A percentile compares a stretch with the other conserved stretches of the same genome.
Evolutionary conservation across 345 rosid genomes (phyloP).

Genomic region (Mallotus nudiflorus): DNA sequence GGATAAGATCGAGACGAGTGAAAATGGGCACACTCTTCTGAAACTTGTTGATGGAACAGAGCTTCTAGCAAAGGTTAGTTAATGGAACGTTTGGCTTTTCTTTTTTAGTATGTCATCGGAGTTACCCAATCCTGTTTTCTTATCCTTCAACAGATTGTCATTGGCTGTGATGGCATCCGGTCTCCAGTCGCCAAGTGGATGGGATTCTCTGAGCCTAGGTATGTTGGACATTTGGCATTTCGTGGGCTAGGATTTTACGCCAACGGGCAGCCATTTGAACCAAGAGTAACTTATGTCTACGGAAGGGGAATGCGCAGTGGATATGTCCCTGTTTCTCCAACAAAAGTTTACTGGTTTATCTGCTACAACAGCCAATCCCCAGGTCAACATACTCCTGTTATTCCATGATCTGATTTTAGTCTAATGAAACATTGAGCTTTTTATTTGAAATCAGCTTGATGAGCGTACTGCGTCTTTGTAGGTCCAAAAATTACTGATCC

Average conservation of each 20-base stretch:
- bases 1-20: constrained; percentile 44
- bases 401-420: neutral
- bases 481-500: constrained; percentile 79
- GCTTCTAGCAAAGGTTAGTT: constrained; percentile 58
- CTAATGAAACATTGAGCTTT: no score
- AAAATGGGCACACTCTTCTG: constrained; percentile 51
- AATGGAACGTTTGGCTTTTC: neutral
- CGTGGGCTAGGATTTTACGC: constrained; percentile 74
- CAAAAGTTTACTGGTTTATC: constrained; percentile 91
- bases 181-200: constrained; percentile 84
- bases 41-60: constrained; percentile 61
- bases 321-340: constrained; percentile 73
- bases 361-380: constrained; percentile 80
- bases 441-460: no score
- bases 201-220: constrained; percentile 81
- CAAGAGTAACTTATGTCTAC: constrained; percentile 63
- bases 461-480: constrained; percentile 30
- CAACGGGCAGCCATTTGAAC: constrained; percentile 69
- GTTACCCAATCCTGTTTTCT: neutral
- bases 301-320: constrained; percentile 90
- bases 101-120: neutral
- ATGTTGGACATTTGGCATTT: constrained; percentile 76
- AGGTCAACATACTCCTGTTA: constrained; percentile 41
- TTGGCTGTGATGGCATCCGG: constrained; percentile 84
- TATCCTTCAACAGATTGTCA: constrained; percentile 59